Evolutionary conservation across 1,139 yeast species (phyloP), one percentile per base, ranked within the genome.

Genomic region (Hanseniaspora sp.): DNA sequence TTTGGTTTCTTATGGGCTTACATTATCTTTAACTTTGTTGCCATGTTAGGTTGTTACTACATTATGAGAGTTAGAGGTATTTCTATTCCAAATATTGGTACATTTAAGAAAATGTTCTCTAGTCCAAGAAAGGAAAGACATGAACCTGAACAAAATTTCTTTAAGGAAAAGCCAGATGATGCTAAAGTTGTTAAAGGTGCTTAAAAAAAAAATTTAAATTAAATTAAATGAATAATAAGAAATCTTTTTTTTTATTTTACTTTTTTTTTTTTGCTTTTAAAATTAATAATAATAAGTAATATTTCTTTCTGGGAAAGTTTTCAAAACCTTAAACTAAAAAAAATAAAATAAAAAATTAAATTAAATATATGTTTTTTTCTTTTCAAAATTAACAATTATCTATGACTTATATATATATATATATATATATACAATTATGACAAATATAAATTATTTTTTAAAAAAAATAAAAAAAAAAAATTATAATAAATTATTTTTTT

Each of bases 1-100:
- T 72, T 76, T 62, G 85, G 84, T 53, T 72, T 80, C 58, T 70
- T 78, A 65, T 67, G 75, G 67, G 75, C 70, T 40, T 79, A 71
- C 62, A 70, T 75, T 55, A 67, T 66, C 17, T 72, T 77, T 64
- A 76, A 77, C 62, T 61, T 74, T 49, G 59, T 61, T 54, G 75
- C 74, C 28, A 74, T 75, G 75, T 63, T 71, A 31, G 52, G 57
- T 7, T 63, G 71, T 56, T 72, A 71, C 62, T 74, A 71, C 58
- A 55, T 60, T 55, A 62, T 63, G 66, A 66, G 69, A 63, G 68
- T 65, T 23, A 65, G 63, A 59, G 65, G 62, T n/a, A 64, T 67
- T 65, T 60, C 61, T 15, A 46, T 67, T 39, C 63, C 62, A 39
- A 61, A 66, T 31, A 58, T 67, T 31, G 55, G 65, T 30, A 60